Base-by-base conservation (phyloP, 192 early-diverging fungal genomes). In the Pilobolus umbonatus region DNA sequence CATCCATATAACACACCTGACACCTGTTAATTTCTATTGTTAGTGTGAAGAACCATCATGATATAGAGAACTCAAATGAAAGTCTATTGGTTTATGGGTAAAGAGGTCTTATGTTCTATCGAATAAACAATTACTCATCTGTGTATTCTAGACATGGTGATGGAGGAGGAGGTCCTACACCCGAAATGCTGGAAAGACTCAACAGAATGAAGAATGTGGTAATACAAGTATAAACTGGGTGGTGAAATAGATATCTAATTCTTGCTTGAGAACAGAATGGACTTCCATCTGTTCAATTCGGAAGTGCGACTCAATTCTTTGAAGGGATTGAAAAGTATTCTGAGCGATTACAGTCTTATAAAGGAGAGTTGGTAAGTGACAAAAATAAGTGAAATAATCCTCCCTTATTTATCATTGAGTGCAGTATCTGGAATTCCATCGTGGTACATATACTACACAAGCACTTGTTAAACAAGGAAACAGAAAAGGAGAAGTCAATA, bases 391-490 rank as follows among this genome's bases (percentile, higher is more conserved):
- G 6, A 29, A 59, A 24, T 34, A n/a, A 25, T 24, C 7, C 14
- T n/a, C 25, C 29, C 7, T 21, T 21, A 22, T 17, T 21, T 44
- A 2, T 38, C 9, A 1, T 12, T 38, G 17, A 55, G n/a, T 38
- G 21, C 62, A 87, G 74, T 98, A 99, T 72, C 89, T 99, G 79
- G 97, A 99, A 69, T 84, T 99, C 26, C 97, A 99, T 71, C 85
- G 97, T 52, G 97, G 97, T 54, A 98, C 95, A 54, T 98, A 98
- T 70, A 99, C 97, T 0, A 80, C 96, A 3, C 94, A 97, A 62
- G 92, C 88, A 2, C 62, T 74, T 11, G 85, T 84, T 25, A 99
- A 99, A 64, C 77, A 80, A 50, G 83, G 77, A 60, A 99, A 99
- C 72, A 85, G 97, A 10, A 80, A 84, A 51, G 75, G 80, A 10